Evolutionary conservation across 2,329 filamentous ascomycete genomes (phyloP).

Genomic region (Dactylellina cionopaga): DNA sequence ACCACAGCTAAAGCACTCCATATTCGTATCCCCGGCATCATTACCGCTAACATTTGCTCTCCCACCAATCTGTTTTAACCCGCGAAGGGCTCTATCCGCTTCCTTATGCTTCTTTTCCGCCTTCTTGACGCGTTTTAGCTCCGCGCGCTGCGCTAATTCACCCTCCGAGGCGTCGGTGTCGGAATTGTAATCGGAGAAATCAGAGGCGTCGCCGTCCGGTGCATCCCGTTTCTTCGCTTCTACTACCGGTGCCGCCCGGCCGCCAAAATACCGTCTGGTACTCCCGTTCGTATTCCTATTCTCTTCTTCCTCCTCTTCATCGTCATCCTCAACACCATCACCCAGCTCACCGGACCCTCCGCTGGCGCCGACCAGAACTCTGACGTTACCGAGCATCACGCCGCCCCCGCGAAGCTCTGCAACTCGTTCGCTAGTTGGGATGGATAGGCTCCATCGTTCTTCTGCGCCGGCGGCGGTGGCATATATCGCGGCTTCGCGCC

Average conservation of each 20-base stretch:
- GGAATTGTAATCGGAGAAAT: background rate
- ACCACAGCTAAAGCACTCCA: slow-evolving; percentile 28
- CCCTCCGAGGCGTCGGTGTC: background rate
- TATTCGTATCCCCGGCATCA: background rate
- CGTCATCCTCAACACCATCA: background rate
- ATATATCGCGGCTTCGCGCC: slow-evolving; percentile 37
- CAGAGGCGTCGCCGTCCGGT: background rate
- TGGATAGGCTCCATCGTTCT: slow-evolving; percentile 31
- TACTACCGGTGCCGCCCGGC: slow-evolving; percentile 17
- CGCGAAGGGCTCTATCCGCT: slow-evolving; percentile 22
- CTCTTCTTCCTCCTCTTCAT: background rate
- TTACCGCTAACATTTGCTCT: background rate
- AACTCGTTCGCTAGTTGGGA: slow-evolving; percentile 6
- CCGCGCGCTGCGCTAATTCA: slow-evolving; percentile 22
- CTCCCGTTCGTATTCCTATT: background rate
- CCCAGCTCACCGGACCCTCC: no score
- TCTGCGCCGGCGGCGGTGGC: slow-evolving; percentile 1
- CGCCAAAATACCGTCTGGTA: slow-evolving; percentile 36
- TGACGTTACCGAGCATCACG: slow-evolving; percentile 31
- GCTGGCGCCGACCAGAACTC: slow-evolving; percentile 8
- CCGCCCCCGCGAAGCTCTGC: slow-evolving; percentile 26
- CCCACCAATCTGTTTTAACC: slow-evolving; percentile 35
- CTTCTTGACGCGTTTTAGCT: slow-evolving; percentile 22
- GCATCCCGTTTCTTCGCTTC: slow-evolving; percentile 20
- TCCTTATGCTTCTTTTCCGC: slow-evolving; percentile 16